phyloP scores from a whole-genome alignment of 1,139 yeast genomes.

The Yamadazyma jaroonii region DNA sequence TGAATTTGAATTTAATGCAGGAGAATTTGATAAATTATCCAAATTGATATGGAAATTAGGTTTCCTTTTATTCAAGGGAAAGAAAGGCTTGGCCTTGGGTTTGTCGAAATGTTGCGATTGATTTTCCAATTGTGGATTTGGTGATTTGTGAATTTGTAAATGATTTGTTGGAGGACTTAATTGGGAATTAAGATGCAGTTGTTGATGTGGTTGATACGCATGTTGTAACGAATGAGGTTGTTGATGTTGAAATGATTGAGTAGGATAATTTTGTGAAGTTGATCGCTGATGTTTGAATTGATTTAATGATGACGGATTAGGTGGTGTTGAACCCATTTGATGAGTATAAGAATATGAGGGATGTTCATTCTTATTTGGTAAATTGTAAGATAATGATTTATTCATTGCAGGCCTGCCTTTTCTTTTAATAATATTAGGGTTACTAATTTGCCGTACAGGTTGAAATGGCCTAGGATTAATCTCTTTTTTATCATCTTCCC shows the following conservation, averaged over 20 bases:
- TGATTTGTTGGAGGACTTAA: background rate
- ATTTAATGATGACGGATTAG: background rate
- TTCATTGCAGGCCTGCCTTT: slow-evolving; percentile 12
- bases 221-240: background rate
- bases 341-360: background rate
- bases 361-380: background rate
- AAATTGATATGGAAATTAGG: slow-evolving; percentile 16
- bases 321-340: background rate
- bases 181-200: background rate
- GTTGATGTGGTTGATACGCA: background rate
- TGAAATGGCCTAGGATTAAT: slow-evolving; percentile 10
- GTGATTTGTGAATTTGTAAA: background rate
- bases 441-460: slow-evolving; percentile 16
- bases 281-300: background rate
- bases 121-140: background rate
- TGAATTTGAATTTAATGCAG: slow-evolving; percentile 7
- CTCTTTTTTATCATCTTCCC: slow-evolving; percentile 5
- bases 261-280: too few species aligned
- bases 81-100: slow-evolving; percentile 5
- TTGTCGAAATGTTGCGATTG: background rate
- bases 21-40: slow-evolving; percentile 10
- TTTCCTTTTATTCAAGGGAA: slow-evolving; percentile 12
- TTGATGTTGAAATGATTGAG: background rate
- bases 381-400: slow-evolving; percentile 15
- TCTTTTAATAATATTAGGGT: slow-evolving; percentile 12